A percentile compares a stretch with the other conserved stretches of the same genome.
phyloP scores from a whole-genome alignment of 2,329 filamentous ascomycete species.

The Thielaviopsis euricoi region DNA sequence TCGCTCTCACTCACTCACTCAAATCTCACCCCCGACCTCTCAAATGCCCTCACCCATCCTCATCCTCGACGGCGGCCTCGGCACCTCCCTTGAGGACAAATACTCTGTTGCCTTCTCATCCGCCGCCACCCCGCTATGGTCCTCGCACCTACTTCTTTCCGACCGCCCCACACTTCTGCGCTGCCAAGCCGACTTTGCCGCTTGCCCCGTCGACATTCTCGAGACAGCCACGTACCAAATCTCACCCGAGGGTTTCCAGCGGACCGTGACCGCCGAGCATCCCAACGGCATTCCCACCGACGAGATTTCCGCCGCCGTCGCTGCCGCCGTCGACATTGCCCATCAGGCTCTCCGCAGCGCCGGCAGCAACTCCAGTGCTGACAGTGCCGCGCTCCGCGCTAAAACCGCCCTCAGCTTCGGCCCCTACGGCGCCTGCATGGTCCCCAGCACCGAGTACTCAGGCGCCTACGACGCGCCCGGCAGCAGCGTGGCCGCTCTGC shows the following conservation, averaged over 20 bases:
- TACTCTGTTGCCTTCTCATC: conserved; percentile 34
- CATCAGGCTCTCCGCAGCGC: conserved; percentile 17
- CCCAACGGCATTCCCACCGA: conserved; percentile 25
- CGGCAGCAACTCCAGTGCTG: neutral
- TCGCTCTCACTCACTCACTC: neutral
- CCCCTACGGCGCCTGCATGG: conserved; percentile 51
- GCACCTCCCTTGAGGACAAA: conserved; percentile 45
- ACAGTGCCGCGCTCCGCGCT: conserved; percentile 12
- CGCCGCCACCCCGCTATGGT: conserved; percentile 44
- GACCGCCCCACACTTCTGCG: conserved; percentile 31
- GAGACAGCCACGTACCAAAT: conserved; percentile 54
- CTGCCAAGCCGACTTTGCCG: conserved; percentile 39
- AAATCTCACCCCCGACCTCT: neutral
- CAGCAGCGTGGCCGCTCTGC: conserved; percentile 26
- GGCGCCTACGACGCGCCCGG: conserved; percentile 40
- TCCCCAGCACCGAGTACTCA: conserved; percentile 48
- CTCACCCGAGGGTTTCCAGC: conserved; percentile 37
- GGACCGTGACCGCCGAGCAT: conserved; percentile 26
- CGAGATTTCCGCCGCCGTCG: conserved; percentile 16
- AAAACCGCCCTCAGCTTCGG: conserved; percentile 43
- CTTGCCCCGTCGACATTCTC: conserved; percentile 43
- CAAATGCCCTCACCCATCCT: conserved; percentile 18
- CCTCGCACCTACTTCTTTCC: conserved; percentile 45
- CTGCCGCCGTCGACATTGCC: conserved; percentile 28
- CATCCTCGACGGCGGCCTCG: conserved; percentile 50